Base-by-base conservation (phyloP, 768 basidiomycete genomes). In the Auricularia heimuer region DNA sequence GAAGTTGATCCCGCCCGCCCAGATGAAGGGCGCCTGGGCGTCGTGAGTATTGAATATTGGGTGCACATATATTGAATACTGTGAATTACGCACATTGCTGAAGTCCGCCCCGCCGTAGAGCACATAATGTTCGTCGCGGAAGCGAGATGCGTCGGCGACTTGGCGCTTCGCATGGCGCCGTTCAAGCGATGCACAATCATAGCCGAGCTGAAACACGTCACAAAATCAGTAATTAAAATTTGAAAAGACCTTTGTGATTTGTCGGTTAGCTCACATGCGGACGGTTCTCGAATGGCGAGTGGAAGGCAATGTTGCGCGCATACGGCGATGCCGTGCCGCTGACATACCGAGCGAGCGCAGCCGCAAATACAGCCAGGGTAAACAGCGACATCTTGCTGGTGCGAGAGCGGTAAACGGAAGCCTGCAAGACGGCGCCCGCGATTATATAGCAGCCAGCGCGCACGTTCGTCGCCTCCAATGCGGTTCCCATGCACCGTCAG, bases 261-360 rank as follows among this genome's bases (percentile, higher is more conserved):
- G 29, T 29, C n/a, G n/a, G n/a, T n/a, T n/a, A n/a, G n/a, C 66
- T 33, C 35, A 68, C 65, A 39, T 71, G 63, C 1, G 65, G 71
- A 44, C 64, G 67, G 42, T 67, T 65, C 29, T 63, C 24, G 66
- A 79, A 78, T 0, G 79, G 79, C 21, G 78, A 79, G 14, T 70
- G 69, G 68, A 80, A 81, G 7, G 70, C 80, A 35, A 80, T 66
- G 68, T 81, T 82, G 56, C 75, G 73, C 63, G 77, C 75, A 42
- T 78, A 73, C 11, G 74, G 64, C 21, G 47, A 29, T 29, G 29
- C 29, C 29, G 29, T 29, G 29, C 29, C 29, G 29, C 29, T 29
- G 29, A 29, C 29, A 29, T 29, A 29, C 29, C 29, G 29, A 29
- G 29, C 29, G 29, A 29, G 29, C 29, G 29, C 29, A 29, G 29